Evolutionary conservation across 306 rosid species (phyloP).

Genomic region (Lathyrus aphaca): DNA sequence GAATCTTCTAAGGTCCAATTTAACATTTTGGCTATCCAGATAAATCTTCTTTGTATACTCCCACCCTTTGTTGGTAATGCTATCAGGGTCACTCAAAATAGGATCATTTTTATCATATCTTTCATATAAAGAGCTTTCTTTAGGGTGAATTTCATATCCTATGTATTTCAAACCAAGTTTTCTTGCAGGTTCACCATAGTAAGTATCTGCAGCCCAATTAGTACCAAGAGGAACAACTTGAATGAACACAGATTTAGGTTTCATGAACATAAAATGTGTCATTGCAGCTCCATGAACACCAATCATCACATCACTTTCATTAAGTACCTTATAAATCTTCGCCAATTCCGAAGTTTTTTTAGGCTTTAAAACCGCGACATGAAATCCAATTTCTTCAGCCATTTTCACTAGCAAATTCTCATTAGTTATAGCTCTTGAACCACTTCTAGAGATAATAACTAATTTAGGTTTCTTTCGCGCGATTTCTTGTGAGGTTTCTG

Average conservation of each 20-base stretch:
- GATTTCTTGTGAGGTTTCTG: conserved; percentile 39
- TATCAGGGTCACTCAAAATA: conserved; percentile 64
- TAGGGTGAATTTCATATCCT: conserved; percentile 67
- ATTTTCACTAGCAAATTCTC: conserved; percentile 67
- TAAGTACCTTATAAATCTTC: conserved; percentile 66
- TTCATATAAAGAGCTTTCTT: conserved; percentile 73
- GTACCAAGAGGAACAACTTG: conserved; percentile 91
- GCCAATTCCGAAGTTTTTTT: conserved; percentile 73
- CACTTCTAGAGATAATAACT: conserved; percentile 69
- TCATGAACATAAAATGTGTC: conserved; percentile 90
- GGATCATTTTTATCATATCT: conserved; percentile 60
- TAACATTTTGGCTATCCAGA: conserved; percentile 86
- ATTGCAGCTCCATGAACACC: conserved; percentile 99
- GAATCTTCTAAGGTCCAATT: conserved; percentile 65
- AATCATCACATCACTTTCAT: conserved; percentile 80
- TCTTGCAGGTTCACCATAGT: conserved; percentile 82
- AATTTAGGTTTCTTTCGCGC: conserved; percentile 53
- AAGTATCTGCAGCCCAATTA: conserved; percentile 85
- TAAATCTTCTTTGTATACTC: conserved; percentile 84
- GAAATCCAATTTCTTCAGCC: conserved; percentile 72
- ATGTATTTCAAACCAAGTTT: conserved; percentile 85
- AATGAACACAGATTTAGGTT: conserved; percentile 69
- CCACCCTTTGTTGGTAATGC: conserved; percentile 80
- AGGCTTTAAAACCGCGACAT: conserved; percentile 66
- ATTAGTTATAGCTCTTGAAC: conserved; percentile 74